Conservation (phyloP, 1,139 yeast species). For the Lodderomyces orthopsilosis region DNA sequence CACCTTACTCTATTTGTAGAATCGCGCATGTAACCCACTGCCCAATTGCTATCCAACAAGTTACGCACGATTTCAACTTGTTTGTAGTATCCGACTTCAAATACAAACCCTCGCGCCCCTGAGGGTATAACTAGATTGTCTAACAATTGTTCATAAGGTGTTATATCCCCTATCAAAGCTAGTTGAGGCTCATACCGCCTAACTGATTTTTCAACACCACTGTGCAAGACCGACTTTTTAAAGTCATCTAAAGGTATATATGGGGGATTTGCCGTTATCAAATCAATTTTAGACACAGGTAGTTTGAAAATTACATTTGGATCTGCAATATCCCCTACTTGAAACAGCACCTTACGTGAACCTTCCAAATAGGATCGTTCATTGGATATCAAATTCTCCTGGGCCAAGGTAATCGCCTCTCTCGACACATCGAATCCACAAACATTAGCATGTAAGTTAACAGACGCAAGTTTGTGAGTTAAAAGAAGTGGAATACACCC, state of each 20-base stretch:
- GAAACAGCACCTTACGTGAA: slow-evolving; percentile 11
- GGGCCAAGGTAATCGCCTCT: slow-evolving; percentile 51
- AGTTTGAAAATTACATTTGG: slow-evolving; percentile 6
- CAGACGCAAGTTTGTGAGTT: slow-evolving; percentile 27
- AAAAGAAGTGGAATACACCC: slow-evolving; percentile 77
- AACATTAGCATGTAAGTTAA: slow-evolving; percentile 20
- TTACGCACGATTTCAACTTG: slow-evolving; percentile 30
- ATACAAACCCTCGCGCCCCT: slow-evolving; percentile 38
- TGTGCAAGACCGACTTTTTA: slow-evolving; percentile 23
- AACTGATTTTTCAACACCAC: slow-evolving; percentile 59
- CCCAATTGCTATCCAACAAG: slow-evolving; percentile 24
- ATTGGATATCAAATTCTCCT: slow-evolving; percentile 35
- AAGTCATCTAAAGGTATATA: slow-evolving; percentile 61
- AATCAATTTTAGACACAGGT: slow-evolving; percentile 29
- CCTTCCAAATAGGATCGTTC: not conserved
- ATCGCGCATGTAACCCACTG: slow-evolving; percentile 26
- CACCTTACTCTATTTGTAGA: slow-evolving; percentile 33
- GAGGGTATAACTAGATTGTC: slow-evolving; percentile 36
- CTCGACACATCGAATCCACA: slow-evolving; percentile 61
- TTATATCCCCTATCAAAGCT: slow-evolving; percentile 75
- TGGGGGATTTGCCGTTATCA: slow-evolving; percentile 86
- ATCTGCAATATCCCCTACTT: slow-evolving; percentile 27
- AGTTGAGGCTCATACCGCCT: slow-evolving; percentile 65
- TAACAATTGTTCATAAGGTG: slow-evolving; percentile 62
- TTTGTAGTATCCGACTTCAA: slow-evolving; percentile 39